Evolutionary conservation across 179 eudicot genomes (phyloP), one percentile per base, ranked within the genome.

Genomic region (Gypsophila paniculata): DNA sequence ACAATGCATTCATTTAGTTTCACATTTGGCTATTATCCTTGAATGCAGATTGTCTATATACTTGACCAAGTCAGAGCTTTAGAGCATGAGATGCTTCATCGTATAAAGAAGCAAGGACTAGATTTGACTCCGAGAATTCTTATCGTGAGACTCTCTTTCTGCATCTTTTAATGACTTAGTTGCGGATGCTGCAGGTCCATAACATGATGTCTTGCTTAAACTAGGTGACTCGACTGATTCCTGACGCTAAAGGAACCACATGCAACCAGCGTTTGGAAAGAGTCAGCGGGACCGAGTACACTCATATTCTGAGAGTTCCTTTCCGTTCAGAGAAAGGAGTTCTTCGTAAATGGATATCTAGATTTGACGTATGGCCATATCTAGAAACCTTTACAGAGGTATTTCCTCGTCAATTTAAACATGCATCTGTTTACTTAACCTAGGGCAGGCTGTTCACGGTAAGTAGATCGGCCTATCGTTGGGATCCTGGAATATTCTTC

Each of bases 311-410:
- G 44, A 86, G 98, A 17, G 98, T 93, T 11, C 98, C 98, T 65
- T 93, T 93, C 65, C 89, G 97, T 80, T 85, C 85, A 3, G 90
- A 91, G 81, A 82, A 91, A 65, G 98, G 98, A n/a, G 82, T 93
- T 44, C 83, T 93, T n/a, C 83, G 87, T 49, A 91, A 79, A 77
- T 93, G 98, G 98, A 91, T 93, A 76, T 93, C 98, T 9, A 82
- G 98, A n/a, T 93, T 93, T 25, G 93, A 93, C 72, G 98, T 91
- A n/a, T 93, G 98, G 98, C 98, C 98, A 15, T 91, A 93, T 86
- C 86, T 93, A 13, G 91, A 91, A 76, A 93, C 89, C 18, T 91
- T 87, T 83, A 80, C 90, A 17, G 93, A 93, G 92, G 98, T 91
- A 68, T 65, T n/a, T 11, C 13, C 2, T 68, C 22, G 42, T 36